Evolutionary conservation across 2,329 filamentous ascomycete genomes (phyloP).

Genomic region (Lecanicillium sp.): DNA sequence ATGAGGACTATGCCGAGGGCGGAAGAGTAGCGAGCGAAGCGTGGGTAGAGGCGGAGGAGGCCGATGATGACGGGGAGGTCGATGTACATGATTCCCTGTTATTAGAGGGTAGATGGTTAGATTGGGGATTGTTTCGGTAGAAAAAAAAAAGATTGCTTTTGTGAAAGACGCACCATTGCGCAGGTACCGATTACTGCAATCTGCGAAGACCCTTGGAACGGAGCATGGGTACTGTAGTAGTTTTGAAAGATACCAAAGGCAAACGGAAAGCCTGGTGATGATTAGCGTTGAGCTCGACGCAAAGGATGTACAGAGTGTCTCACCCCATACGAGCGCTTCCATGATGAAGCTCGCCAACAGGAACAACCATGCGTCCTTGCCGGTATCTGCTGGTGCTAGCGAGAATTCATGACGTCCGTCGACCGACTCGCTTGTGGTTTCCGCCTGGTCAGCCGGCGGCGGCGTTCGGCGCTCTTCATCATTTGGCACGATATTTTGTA

Average conservation of each 20-base stretch:
- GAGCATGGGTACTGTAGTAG: conserved; percentile 53
- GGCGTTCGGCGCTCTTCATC: background rate
- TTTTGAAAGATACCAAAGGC: conserved; percentile 64
- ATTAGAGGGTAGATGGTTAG: too few relatives aligned
- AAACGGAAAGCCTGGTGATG: conserved; percentile 51
- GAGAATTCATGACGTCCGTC: conserved; percentile 11
- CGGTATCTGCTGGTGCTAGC: conserved; percentile 21
- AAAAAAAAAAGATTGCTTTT: background rate
- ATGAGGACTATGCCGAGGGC: conserved; percentile 39
- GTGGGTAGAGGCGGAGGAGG: conserved; percentile 33
- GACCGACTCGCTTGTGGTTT: background rate
- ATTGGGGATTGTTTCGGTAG: background rate
- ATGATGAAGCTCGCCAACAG: conserved; percentile 21
- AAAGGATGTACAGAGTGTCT: background rate
- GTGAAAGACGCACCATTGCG: conserved; percentile 37
- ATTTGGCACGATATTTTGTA: too few relatives aligned
- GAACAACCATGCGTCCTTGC: conserved; percentile 26
- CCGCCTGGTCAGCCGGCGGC: background rate
- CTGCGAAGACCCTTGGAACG: conserved; percentile 44
- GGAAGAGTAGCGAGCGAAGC: conserved; percentile 31
- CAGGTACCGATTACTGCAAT: conserved; percentile 59
- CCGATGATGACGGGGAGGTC: conserved; percentile 39
- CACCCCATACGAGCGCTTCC: conserved; percentile 26
- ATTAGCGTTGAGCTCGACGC: background rate
- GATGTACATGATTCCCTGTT: conserved; percentile 47